Percentiles rank a stretch among this genome's conserved stretches.
phyloP scores from a whole-genome alignment of 2,329 filamentous ascomycete species.

The Aspergillus udagawae region DNA sequence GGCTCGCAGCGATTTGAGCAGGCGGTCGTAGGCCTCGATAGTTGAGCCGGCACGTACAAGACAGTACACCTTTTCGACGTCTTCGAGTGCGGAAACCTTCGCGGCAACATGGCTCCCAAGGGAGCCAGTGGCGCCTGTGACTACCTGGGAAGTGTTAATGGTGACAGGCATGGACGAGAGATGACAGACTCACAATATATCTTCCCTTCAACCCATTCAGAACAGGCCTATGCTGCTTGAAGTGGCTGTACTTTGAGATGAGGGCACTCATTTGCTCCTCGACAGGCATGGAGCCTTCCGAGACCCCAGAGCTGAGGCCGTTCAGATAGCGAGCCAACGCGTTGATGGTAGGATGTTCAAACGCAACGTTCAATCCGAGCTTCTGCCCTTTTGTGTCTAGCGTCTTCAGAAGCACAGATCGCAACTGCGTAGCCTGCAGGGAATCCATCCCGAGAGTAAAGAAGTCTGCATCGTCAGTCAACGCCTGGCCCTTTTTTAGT shows the following conservation, averaged over 20 bases:
- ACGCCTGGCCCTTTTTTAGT: conserved; percentile 10
- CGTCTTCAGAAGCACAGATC: conserved; percentile 48
- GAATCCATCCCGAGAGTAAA: conserved; percentile 57
- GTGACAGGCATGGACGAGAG: background rate
- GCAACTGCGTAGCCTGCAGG: conserved; percentile 54
- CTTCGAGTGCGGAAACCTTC: conserved; percentile 33
- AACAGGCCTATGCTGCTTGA: conserved; percentile 23
- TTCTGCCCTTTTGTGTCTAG: conserved; percentile 48
- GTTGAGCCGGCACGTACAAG: conserved; percentile 49
- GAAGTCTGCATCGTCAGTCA: conserved; percentile 50
- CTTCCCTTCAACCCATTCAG: conserved; percentile 15
- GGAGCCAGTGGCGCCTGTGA: conserved; percentile 65
- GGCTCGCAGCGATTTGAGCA: conserved; percentile 41
- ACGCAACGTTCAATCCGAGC: conserved; percentile 55
- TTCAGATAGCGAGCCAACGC: conserved; percentile 45
- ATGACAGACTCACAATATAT: conserved; percentile 19
- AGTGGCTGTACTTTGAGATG: conserved; percentile 44
- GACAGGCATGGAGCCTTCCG: conserved; percentile 27
- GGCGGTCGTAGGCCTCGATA: conserved; percentile 41
- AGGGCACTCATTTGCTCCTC: conserved; percentile 44
- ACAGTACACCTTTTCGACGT: conserved; percentile 51
- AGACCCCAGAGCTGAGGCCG: conserved; percentile 36
- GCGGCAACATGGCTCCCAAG: conserved; percentile 58
- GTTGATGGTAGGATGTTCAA: conserved; percentile 52
- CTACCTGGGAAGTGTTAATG: conserved; percentile 25